These are phyloP conservation scores for Mollisia scopiformis DNA, from an alignment of 2,329 filamentous ascomycete genomes.

Conservation along the genomic window DNA sequence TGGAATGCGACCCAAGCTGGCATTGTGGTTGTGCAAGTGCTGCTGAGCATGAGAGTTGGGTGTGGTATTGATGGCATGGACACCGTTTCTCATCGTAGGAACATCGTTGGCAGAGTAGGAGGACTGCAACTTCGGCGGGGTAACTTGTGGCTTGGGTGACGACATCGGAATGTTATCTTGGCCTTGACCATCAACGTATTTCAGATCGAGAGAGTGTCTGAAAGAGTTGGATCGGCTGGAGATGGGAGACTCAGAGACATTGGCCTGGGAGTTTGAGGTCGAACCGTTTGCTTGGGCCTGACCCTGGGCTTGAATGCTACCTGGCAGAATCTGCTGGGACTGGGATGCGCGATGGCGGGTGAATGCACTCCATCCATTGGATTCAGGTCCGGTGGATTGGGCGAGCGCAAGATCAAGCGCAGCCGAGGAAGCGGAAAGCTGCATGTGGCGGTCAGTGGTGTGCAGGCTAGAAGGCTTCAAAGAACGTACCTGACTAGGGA, in stretches of 20 bases:
- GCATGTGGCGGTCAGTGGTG: slow-evolving; percentile 46
- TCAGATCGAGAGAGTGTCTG: slow-evolving; percentile 62
- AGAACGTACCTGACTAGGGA: slow-evolving; percentile 35
- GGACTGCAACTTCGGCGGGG: slow-evolving; percentile 76
- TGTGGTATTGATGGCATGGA: slow-evolving; percentile 29
- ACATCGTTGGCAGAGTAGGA: slow-evolving; percentile 92
- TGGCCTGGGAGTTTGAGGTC: slow-evolving; percentile 35
- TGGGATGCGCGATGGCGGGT: slow-evolving; percentile 34
- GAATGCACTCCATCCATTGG: slow-evolving; percentile 37
- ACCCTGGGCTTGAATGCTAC: slow-evolving; percentile 26
- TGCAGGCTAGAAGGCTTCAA: neutral
- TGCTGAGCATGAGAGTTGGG: slow-evolving; percentile 63
- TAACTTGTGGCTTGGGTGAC: slow-evolving; percentile 55
- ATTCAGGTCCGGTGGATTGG: slow-evolving; percentile 65
- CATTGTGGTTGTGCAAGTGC: slow-evolving; percentile 72
- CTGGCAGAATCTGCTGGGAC: slow-evolving; percentile 50
- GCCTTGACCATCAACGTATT: slow-evolving; percentile 44
- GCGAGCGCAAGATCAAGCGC: slow-evolving; percentile 79
- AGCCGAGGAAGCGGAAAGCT: slow-evolving; percentile 81
- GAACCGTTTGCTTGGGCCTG: slow-evolving; percentile 38
- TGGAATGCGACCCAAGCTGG: slow-evolving; percentile 79
- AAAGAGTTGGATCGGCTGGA: slow-evolving; percentile 49
- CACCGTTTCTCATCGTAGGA: slow-evolving; percentile 71
- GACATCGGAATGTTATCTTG: slow-evolving; percentile 34
- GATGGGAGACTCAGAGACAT: slow-evolving; percentile 47